Conservation (phyloP, 2,329 filamentous ascomycete species). For the Colletotrichum sp. region DNA sequence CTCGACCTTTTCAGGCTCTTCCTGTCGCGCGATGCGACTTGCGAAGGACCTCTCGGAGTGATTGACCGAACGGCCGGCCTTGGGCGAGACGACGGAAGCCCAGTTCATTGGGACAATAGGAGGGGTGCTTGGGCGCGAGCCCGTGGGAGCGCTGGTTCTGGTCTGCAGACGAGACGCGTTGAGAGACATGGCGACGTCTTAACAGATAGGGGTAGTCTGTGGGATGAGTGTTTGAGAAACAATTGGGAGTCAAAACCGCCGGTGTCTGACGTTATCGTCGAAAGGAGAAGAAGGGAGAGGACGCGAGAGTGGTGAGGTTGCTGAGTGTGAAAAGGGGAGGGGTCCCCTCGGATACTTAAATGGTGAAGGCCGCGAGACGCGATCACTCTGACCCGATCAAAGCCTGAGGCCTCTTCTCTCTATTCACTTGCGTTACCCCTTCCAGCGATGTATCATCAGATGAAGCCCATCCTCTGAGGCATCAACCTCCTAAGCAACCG, state of each 20-base stretch:
- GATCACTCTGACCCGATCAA: neutral
- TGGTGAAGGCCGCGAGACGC: too few relatives aligned
- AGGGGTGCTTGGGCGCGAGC: neutral
- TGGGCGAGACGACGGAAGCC: neutral
- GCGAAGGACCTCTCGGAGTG: neutral
- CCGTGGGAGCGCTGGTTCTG: neutral
- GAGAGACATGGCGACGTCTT: neutral
- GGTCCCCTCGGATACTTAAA: too few relatives aligned
- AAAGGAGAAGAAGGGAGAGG: neutral
- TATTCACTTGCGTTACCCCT: neutral
- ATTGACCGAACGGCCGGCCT: neutral
- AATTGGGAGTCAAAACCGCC: too few relatives aligned
- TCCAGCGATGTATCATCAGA: neutral
- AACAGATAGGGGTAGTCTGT: neutral
- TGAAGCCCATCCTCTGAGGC: too few relatives aligned
- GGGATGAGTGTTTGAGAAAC: too few relatives aligned
- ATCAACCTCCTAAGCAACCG: neutral
- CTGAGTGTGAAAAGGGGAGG: too few relatives aligned
- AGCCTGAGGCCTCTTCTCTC: neutral
- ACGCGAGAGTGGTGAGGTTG: too few relatives aligned
- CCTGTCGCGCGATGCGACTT: accelerated
- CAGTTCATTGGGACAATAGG: neutral
- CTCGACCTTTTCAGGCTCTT: neutral
- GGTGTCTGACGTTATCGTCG: neutral
- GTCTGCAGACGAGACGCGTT: neutral